Conservation (phyloP, 2,329 filamentous ascomycete species). For the Fusarium mexicanum region DNA sequence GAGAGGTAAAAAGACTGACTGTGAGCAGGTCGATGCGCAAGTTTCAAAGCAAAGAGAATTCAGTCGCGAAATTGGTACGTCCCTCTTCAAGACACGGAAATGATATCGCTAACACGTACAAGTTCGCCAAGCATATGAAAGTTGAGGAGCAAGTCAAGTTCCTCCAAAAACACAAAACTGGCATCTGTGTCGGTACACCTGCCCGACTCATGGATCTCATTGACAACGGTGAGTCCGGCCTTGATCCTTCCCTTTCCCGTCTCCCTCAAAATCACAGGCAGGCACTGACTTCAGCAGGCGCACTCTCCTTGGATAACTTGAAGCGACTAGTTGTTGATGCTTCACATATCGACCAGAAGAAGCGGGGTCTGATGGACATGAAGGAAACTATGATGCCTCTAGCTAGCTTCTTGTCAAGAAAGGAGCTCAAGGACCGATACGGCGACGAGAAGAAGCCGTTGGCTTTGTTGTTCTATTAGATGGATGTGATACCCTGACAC, state of each 20-base stretch:
- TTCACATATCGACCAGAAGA: conserved; percentile 94
- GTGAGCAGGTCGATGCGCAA: conserved; percentile 71
- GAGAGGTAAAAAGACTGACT: conserved; percentile 26
- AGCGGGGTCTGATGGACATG: conserved; percentile 93
- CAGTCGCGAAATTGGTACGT: conserved; percentile 80
- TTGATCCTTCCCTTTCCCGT: neutral
- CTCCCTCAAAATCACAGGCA: neutral
- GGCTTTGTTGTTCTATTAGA: conserved; percentile 72
- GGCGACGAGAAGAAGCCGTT: conserved; percentile 65
- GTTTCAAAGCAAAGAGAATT: conserved; percentile 80
- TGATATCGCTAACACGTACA: neutral
- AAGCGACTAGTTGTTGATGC: conserved; percentile 88
- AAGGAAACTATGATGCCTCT: conserved; percentile 88
- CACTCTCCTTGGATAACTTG: conserved; percentile 75
- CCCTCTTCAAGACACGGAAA: neutral
- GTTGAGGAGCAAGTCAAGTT: conserved; percentile 84
- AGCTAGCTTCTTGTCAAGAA: conserved; percentile 75
- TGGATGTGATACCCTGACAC: conserved; percentile 43
- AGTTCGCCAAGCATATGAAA: conserved; percentile 98
- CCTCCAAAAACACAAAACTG: conserved; percentile 75
- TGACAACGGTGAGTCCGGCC: conserved; percentile 71
- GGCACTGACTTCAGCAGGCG: conserved; percentile 54
- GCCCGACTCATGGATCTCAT: conserved; percentile 83
- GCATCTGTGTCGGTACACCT: conserved; percentile 91
- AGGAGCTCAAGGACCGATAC: conserved; percentile 78